A percentile compares a stretch with the other conserved stretches of the same genome.
phyloP scores from a whole-genome alignment of 192 early-diverging fungal species.

The Umbelopsis ramanniana region DNA sequence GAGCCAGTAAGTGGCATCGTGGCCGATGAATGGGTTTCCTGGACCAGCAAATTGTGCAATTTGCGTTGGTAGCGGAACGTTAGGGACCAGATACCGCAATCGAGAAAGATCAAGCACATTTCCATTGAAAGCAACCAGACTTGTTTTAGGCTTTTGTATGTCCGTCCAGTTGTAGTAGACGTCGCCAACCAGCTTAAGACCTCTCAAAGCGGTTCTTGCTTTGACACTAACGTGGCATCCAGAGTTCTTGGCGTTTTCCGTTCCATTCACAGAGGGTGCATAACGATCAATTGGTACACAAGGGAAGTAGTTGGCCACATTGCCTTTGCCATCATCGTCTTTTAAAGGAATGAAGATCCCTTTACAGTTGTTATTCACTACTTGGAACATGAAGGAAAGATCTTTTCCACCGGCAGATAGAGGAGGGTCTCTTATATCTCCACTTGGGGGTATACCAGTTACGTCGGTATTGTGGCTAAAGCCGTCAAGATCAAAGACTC shows the following conservation, averaged over 20 bases:
- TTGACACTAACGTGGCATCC: slow-evolving; percentile 62
- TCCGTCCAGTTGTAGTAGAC: slow-evolving; percentile 73
- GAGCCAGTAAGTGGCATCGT: slow-evolving; percentile 56
- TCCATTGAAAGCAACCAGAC: slow-evolving; percentile 75
- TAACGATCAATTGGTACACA: slow-evolving; percentile 58
- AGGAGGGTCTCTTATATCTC: slow-evolving; percentile 58
- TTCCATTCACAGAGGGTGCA: slow-evolving; percentile 51
- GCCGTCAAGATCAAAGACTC: slow-evolving; percentile 61
- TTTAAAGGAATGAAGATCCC: slow-evolving; percentile 48
- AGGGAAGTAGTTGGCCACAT: slow-evolving; percentile 67
- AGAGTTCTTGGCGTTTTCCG: slow-evolving; percentile 55
- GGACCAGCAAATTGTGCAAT: slow-evolving; percentile 48
- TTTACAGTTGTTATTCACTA: slow-evolving; percentile 70
- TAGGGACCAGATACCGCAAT: slow-evolving; percentile 60
- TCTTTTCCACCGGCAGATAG: slow-evolving; percentile 70
- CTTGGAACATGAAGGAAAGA: slow-evolving; percentile 80
- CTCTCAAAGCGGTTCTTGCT: slow-evolving; percentile 47
- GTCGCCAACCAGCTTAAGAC: slow-evolving; percentile 61
- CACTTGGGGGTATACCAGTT: slow-evolving; percentile 43
- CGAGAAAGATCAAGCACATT: slow-evolving; percentile 74
- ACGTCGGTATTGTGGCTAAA: slow-evolving; percentile 55
- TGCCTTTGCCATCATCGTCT: slow-evolving; percentile 41
- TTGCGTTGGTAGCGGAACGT: slow-evolving; percentile 50
- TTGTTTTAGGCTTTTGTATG: slow-evolving; percentile 52
- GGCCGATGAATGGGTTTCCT: slow-evolving; percentile 50